A percentile compares a stretch with the other conserved stretches of the same genome.
Conservation (phyloP, 2,329 filamentous ascomycete species). For the Alternaria sp. region DNA sequence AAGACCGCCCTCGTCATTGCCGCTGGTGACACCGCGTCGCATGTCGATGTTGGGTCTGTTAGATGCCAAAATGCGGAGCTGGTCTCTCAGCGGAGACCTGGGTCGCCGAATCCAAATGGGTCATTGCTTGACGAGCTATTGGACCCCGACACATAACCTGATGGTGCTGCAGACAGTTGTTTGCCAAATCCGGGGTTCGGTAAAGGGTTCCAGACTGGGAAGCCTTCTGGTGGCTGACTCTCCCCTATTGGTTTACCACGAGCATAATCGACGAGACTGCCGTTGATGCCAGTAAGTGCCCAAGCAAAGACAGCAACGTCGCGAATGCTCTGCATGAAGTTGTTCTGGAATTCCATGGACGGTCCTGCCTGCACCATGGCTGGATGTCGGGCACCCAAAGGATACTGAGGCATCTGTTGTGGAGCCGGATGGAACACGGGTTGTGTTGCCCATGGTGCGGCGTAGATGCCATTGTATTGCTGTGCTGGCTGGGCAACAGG, state of each 20-base stretch:
- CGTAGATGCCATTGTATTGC: conserved; percentile 68
- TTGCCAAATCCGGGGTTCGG: conserved; percentile 29
- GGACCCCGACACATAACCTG: conserved; percentile 45
- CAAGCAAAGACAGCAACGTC: conserved; percentile 90
- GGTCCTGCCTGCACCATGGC: conserved; percentile 59
- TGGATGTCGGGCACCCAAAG: conserved; percentile 47
- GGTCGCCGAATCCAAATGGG: conserved; percentile 48
- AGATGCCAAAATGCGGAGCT: not conserved
- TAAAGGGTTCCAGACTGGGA: conserved; percentile 65
- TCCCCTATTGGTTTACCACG: conserved; percentile 70
- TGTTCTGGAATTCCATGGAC: conserved; percentile 55
- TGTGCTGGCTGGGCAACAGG: conserved; percentile 33
- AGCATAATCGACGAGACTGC: conserved; percentile 71
- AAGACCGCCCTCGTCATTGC: not conserved
- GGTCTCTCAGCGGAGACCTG: conserved; percentile 39
- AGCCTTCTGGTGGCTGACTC: conserved; percentile 66
- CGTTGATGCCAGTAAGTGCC: conserved; percentile 82
- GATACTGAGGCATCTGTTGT: conserved; percentile 47
- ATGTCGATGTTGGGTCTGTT: not conserved
- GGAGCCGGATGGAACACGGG: conserved; percentile 62
- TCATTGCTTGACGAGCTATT: conserved; percentile 46
- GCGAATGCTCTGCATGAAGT: conserved; percentile 81
- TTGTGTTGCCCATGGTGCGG: conserved; percentile 79
- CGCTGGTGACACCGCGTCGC: not conserved
- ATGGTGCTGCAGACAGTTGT: conserved; percentile 38